These are phyloP conservation scores for Deinandra increscens DNA, from an alignment of 129 eudicot genomes.

Conservation along the genomic window DNA sequence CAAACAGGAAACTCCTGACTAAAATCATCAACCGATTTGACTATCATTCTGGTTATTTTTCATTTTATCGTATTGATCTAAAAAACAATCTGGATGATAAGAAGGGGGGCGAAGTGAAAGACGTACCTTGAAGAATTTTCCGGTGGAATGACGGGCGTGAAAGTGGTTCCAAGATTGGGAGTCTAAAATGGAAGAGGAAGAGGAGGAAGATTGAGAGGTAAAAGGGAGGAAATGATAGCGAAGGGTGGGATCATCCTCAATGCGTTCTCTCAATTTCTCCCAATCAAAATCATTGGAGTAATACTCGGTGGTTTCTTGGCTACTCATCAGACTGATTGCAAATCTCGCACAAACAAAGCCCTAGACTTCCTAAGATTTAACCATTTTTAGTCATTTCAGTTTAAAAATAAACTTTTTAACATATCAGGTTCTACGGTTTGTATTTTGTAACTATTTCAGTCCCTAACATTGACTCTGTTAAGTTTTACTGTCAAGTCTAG, in stretches of 20 bases:
- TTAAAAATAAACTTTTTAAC: too few species aligned
- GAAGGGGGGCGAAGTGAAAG: not conserved
- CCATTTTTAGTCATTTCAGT: too few species aligned
- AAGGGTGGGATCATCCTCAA: slow-evolving; percentile 54
- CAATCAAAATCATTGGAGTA: slow-evolving; percentile 85
- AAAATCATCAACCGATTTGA: too few species aligned
- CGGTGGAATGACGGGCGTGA: slow-evolving; percentile 84
- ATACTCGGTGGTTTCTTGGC: slow-evolving; percentile 46
- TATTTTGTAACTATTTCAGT: too few species aligned
- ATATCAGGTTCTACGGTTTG: too few species aligned
- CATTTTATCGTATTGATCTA: too few species aligned
- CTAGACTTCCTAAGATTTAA: too few species aligned
- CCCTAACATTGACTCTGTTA: too few species aligned
- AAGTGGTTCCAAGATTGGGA: slow-evolving; percentile 72
- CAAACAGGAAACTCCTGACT: too few species aligned
- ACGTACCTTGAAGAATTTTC: slow-evolving; percentile 90
- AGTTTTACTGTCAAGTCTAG: too few species aligned
- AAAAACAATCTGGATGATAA: not conserved
- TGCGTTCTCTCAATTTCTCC: slow-evolving; percentile 51
- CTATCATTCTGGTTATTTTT: too few species aligned
- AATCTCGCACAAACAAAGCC: not conserved
- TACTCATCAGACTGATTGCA: slow-evolving; percentile 14
- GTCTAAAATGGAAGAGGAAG: slow-evolving; percentile 38
- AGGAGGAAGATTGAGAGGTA: slow-evolving; percentile 13
- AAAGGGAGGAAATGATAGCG: slow-evolving; percentile 48